These are phyloP conservation scores for Leccinum fallax DNA, from an alignment of 1,284 basidiomycete species.

Conservation along the genomic window DNA sequence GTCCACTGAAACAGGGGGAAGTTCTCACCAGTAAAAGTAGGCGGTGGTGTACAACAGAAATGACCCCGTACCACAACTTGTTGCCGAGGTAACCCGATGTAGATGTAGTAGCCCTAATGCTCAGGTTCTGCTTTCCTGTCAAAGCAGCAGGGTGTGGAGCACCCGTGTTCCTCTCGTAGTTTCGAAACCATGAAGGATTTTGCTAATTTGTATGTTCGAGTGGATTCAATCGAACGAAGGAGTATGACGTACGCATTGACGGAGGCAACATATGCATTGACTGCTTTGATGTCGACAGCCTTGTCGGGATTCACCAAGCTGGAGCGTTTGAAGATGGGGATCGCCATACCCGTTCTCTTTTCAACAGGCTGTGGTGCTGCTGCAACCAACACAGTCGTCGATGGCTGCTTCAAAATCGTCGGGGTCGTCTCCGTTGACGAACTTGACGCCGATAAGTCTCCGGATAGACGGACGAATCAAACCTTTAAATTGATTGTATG, in stretches of 20 bases:
- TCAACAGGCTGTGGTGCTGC: neutral
- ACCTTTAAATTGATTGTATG: too few species aligned
- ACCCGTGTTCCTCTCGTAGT: conserved; percentile 22
- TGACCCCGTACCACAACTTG: conserved; percentile 20
- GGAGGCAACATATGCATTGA: too few species aligned
- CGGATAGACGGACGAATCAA: too few species aligned
- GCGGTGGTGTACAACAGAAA: conserved; percentile 22
- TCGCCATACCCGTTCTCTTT: neutral
- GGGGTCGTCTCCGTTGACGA: too few species aligned
- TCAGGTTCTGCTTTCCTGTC: conserved; percentile 1
- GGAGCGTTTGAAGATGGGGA: conserved; percentile 23
- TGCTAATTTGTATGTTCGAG: conserved; percentile 13
- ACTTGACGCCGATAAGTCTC: too few species aligned
- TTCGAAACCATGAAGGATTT: conserved; percentile 17
- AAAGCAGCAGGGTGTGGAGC: conserved; percentile 7
- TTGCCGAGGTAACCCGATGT: conserved; percentile 5
- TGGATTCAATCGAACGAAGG: neutral
- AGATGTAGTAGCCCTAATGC: conserved; percentile 12
- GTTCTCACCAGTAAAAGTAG: conserved; percentile 15
- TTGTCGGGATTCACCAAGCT: conserved; percentile 13
- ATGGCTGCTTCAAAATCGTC: too few species aligned
- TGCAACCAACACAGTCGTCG: neutral
- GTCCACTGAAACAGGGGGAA: neutral
- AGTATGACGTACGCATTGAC: conserved; percentile 16
- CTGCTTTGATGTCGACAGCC: conserved; percentile 3